Base-by-base conservation (phyloP, 148 eudicot species). In the Agrostemma githago region DNA sequence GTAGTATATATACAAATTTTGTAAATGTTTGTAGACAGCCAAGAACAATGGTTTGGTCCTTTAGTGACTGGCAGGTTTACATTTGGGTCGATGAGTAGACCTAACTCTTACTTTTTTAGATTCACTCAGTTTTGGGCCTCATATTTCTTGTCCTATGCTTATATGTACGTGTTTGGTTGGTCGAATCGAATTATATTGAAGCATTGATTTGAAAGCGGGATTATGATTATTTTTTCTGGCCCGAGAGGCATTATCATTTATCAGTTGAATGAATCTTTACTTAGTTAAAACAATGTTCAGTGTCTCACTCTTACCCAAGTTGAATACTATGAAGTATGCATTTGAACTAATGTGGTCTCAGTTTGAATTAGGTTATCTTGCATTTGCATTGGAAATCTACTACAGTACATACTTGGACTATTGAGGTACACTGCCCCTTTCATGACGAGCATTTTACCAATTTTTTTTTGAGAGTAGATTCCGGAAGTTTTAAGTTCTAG, bases 381-480 rank as follows among this genome's bases (percentile, higher is more conserved):
- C 41, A 74, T n/a, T 37, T 79, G 73, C 82, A 74, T 76, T 58
- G 82, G 82, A 75, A 83, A 80, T 72, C 84, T 76, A 69, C 42
- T 66, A 74, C 79, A 80, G 71, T 26, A 46, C 72, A 40, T 58
- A 68, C 19, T 79, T 51, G 63, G 77, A 56, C 40, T 56, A 62
- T 73, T 67, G 21, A 73, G 81, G 67, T 73, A 56, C 66, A 71
- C 68, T 76, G 58, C 60, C 77, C 42, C 34, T 74, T 69, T 57
- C 58, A 62, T 14, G 6, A 53, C 53, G 72, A 60, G 41, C 67
- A 11, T 37, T 37, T 64, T 4, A 58, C 4, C 2, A 15, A 14
- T 56, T 56, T n/a, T 56, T 5, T 14, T 56, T 8, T 17, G 34
- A 60, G 4, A 38, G n/a, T 63, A n/a, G 40, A 34, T 12, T 63